Evolutionary conservation across 169 alveolate species (phyloP).

Genomic region (Toxoplasma gondii): DNA sequence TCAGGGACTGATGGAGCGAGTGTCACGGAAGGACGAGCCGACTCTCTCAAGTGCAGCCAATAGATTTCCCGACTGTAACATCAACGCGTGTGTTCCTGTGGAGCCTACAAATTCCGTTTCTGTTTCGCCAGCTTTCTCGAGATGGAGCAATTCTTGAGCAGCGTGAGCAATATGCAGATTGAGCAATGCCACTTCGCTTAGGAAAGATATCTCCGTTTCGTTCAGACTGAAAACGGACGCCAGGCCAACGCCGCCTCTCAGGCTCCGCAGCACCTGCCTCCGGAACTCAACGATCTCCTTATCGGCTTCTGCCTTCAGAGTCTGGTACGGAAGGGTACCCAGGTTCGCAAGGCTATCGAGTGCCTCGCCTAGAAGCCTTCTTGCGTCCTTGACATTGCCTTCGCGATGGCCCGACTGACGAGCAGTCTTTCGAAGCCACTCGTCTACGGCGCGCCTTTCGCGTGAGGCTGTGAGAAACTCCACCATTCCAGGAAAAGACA

Average conservation of each 20-base stretch:
- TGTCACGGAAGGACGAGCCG: too few relatives aligned
- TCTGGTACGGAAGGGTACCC: neutral
- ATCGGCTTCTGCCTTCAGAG: neutral
- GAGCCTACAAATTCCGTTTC: neutral
- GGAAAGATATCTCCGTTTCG: neutral
- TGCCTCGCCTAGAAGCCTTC: neutral
- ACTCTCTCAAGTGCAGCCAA: too few relatives aligned
- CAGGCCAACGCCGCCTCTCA: neutral
- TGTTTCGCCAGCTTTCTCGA: neutral
- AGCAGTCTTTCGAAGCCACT: neutral
- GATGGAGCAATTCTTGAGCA: neutral
- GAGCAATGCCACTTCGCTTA: slow-evolving; percentile 31
- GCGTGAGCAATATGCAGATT: neutral
- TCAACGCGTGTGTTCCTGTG: neutral
- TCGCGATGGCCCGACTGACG: neutral
- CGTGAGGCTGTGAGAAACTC: neutral
- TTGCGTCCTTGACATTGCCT: neutral
- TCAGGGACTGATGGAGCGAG: too few relatives aligned
- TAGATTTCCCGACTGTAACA: too few relatives aligned
- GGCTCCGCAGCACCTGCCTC: neutral
- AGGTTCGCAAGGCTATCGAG: neutral
- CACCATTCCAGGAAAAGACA: neutral
- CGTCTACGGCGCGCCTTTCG: neutral
- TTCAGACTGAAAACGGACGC: neutral
- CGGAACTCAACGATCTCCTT: neutral